phyloP scores from a whole-genome alignment of 805 yeast species.

The Jamesozyma rosinii region DNA sequence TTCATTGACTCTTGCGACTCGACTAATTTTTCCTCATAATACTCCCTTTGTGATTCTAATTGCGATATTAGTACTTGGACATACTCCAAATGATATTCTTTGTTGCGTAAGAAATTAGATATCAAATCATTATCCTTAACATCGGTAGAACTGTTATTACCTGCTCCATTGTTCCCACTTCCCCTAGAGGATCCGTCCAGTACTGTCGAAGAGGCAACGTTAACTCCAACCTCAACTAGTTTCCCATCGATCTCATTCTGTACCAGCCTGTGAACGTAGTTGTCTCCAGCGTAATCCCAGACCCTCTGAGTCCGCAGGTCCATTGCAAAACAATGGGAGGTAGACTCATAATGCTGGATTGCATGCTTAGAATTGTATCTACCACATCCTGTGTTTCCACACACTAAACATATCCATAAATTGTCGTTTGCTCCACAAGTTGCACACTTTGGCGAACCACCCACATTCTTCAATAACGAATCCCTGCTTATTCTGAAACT shows the following conservation, averaged over 20 bases:
- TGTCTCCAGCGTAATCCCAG: slow-evolving; percentile 91
- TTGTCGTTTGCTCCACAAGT: slow-evolving; percentile 52
- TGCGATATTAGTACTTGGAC: slow-evolving; percentile 71
- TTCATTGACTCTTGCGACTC: slow-evolving; percentile 6
- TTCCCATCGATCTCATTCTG: slow-evolving; percentile 87
- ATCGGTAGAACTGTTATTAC: background rate
- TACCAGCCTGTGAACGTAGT: slow-evolving; percentile 76
- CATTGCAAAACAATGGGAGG: slow-evolving; percentile 88
- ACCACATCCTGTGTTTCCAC: slow-evolving; percentile 91
- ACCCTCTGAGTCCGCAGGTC: slow-evolving; percentile 75
- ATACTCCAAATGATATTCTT: slow-evolving; percentile 68
- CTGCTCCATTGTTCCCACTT: background rate
- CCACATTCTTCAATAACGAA: slow-evolving; percentile 25
- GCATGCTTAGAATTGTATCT: slow-evolving; percentile 83
- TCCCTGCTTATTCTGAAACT: slow-evolving; percentile 30
- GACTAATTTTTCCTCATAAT: slow-evolving; percentile 51
- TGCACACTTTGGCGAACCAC: slow-evolving; percentile 34
- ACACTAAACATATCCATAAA: slow-evolving; percentile 81
- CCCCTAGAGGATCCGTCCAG: background rate
- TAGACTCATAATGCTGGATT: slow-evolving; percentile 62
- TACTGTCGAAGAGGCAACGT: background rate
- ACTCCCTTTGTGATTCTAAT: slow-evolving; percentile 76
- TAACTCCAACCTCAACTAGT: slow-evolving; percentile 53
- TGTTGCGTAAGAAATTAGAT: slow-evolving; percentile 30
- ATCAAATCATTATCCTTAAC: slow-evolving; percentile 13